Percentiles rank a stretch among this genome's conserved stretches.
phyloP scores from a whole-genome alignment of 2,329 filamentous ascomycete genomes.

The Fusarium sp. region DNA sequence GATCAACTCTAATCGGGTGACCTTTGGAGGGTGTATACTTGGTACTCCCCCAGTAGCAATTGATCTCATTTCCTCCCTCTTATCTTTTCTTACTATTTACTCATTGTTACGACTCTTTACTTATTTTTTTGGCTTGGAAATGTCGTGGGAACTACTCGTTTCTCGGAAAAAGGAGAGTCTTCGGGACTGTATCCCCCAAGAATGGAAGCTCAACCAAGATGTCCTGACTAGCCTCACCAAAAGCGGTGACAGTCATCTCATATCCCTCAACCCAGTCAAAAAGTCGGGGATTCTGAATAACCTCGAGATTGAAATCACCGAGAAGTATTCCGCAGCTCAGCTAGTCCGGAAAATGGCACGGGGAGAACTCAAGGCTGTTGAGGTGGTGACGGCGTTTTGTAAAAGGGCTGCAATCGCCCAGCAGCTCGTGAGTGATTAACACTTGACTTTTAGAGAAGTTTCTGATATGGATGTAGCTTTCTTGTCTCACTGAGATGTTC shows the following conservation, averaged over 20 bases:
- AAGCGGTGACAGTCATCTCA: not conserved
- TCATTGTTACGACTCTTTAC: too few relatives aligned
- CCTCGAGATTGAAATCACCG: not conserved
- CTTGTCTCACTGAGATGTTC: slow-evolving; percentile 3
- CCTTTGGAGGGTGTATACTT: not conserved
- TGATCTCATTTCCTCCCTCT: not conserved
- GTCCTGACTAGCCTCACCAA: not conserved
- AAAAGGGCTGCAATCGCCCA: not conserved
- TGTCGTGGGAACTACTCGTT: not conserved
- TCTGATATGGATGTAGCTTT: not conserved
- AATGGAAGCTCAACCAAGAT: not conserved
- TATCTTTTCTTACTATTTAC: not conserved
- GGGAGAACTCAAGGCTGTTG: not conserved
- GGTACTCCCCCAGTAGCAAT: not conserved
- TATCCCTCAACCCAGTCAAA: not conserved
- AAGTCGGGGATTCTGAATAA: not conserved
- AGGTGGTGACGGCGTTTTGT: slow-evolving; percentile 2
- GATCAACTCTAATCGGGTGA: not conserved
- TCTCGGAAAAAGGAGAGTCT: not conserved
- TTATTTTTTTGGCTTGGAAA: not conserved
- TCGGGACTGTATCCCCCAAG: not conserved
- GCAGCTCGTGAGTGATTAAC: not conserved
- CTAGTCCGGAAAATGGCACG: not conserved
- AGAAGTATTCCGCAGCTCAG: not conserved
- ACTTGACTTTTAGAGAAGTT: not conserved